Base-by-base conservation (phyloP, 768 basidiomycete species). In the Hygrophoropsis aurantiaca region DNA sequence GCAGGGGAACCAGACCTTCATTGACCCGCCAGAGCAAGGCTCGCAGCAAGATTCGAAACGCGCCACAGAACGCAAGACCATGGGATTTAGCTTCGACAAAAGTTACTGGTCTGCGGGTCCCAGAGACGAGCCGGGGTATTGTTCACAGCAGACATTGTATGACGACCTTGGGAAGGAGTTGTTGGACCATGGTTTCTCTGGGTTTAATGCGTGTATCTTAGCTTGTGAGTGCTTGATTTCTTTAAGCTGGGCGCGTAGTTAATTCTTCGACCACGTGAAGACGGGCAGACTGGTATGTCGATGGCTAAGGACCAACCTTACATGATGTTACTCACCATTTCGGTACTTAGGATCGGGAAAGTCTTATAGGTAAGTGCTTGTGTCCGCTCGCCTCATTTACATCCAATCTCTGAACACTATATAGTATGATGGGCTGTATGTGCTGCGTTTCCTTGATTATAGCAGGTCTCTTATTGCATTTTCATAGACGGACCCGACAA, bases 171-270 rank as follows among this genome's bases (percentile, higher is more conserved):
- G 95, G 35, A 88, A 87, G 67, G 95, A 97, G 61, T 69, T 99
- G 43, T 74, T 99, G 57, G 91, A 98, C 66, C 94, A 98, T 65
- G 87, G 91, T 35, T 98, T 99, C 70, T 73, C 87, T 27, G 95
- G 95, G 23, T 98, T 97, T 70, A 97, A 98, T 76, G 90, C 94
- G 40, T 97, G 94, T 79, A 97, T 99, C 69, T 79, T 99, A 64
- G 95, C 97, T 68, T 98, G 94, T 97, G 71, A 79, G 94, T 85
- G 7, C 11, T 50, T 36, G 50, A 16, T n/a, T 27, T 42, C 16
- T 44, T 30, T 13, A 13, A 30, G 27, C 6, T 13, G 7, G 13
- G 13, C 16, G 16, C 36, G 16, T 27, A 27, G 13, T 27, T 25
- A 20, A 13, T 30, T 7, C n/a, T 19, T 20, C 26, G 16, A 21